Evolutionary conservation across 129 eudicot species (phyloP).

Genomic region (Flaveria robusta): DNA sequence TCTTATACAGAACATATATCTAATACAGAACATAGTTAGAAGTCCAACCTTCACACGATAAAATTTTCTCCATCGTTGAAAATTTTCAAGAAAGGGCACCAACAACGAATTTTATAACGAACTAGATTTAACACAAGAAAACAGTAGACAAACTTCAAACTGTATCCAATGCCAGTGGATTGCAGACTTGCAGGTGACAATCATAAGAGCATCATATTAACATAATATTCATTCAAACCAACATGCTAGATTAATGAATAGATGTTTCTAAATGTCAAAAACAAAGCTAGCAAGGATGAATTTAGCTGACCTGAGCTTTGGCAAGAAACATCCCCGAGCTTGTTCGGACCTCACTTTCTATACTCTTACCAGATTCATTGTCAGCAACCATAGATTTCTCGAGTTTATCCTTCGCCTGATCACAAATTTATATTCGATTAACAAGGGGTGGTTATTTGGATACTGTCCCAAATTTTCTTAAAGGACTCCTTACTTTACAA

Average conservation of each 20-base stretch:
- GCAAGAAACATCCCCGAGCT: conserved; percentile 93
- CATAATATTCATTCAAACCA: too few relatives aligned
- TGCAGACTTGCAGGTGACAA: too few relatives aligned
- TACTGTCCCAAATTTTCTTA: neutral
- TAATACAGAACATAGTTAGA: neutral
- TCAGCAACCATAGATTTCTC: conserved; percentile 97
- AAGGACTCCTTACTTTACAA: neutral
- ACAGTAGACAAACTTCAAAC: too few relatives aligned
- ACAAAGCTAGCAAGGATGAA: neutral
- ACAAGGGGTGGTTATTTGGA: neutral
- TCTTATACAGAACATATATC: neutral
- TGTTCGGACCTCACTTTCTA: conserved; percentile 85
- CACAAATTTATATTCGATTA: conserved; percentile 10
- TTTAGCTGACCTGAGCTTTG: conserved; percentile 66
- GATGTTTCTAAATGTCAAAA: neutral
- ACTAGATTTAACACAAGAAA: too few relatives aligned
- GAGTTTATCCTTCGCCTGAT: conserved; percentile 74
- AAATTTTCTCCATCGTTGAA: neutral
- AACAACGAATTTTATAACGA: neutral
- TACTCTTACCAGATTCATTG: conserved; percentile 87
- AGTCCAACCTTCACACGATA: neutral
- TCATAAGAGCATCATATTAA: too few relatives aligned
- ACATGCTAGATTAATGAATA: too few relatives aligned
- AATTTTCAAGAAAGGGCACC: neutral
- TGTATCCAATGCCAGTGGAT: too few relatives aligned